Conservation (phyloP, 768 basidiomycete genomes). For the Rhodosporidiobolus odoratus region DNA sequence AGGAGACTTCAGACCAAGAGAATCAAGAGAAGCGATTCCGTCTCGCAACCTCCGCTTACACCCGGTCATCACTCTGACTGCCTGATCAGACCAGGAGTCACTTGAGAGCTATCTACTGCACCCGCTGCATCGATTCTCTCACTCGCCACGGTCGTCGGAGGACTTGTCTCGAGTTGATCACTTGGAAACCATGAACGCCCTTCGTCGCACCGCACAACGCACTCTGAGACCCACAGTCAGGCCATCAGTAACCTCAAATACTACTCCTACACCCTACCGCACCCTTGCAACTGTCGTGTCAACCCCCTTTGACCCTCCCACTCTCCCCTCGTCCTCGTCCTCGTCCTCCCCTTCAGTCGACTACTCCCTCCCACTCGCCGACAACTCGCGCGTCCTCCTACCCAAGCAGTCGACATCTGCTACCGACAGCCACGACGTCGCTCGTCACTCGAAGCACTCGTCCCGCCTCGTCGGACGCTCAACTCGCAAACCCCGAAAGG, state of each 20-base stretch:
- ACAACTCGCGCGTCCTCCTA: slow-evolving; percentile 16
- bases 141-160: no score
- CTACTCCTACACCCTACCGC: neutral
- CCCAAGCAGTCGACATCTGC: neutral
- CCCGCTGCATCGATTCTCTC: no score
- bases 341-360: neutral
- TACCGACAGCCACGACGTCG: neutral
- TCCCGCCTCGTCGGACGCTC: slow-evolving; percentile 31
- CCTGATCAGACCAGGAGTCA: no score
- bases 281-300: slow-evolving; percentile 22
- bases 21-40: no score
- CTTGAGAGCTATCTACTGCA: no score
- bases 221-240: neutral
- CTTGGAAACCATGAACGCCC: no score
- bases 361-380: slow-evolving; percentile 8
- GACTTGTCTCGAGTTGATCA: no score
- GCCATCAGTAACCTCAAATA: neutral
- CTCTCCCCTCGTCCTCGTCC: neutral
- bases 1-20: no score
- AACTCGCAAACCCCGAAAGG: slow-evolving; percentile 16
- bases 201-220: slow-evolving; percentile 17
- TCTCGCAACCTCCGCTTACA: no score
- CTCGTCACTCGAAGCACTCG: slow-evolving; percentile 25
- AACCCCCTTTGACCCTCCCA: slow-evolving; percentile 26
- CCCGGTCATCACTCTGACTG: no score